Evolutionary conservation across 164 flowering plant genomes (phyloP), one percentile per base, ranked within the genome.

Genomic region (Aristolochia fimbriata): DNA sequence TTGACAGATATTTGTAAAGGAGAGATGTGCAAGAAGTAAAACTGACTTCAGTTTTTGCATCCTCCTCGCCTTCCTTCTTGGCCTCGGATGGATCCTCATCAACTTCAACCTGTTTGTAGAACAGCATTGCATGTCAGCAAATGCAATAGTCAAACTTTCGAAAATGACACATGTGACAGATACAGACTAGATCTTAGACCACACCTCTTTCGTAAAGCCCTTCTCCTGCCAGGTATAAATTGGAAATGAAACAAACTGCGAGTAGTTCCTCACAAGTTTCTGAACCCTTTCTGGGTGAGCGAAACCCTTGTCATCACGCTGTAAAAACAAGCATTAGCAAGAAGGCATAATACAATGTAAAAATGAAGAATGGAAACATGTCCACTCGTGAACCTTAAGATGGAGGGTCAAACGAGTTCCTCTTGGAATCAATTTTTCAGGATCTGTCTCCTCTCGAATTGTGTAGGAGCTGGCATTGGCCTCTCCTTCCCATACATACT

Each of bases 221-320:
- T 85, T 90, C 68, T 94, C 99, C 65, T 88, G 84, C 97, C 99
- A 94, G 4, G 89, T 88, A 67, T 82, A 94, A 57, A 94, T 90
- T 37, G 97, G 99, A 74, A 90, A 94, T 15, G 97, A 90, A 62
- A 94, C 95, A 80, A 94, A 94, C 64, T 83, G 97, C 3, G 99
- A 94, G 63, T 94, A 94, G 70, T 88, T 88, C 62, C 86, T 86
- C 74, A 94, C 83, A 70, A 91, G 97, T 77, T 74, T 94, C 74
- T 94, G 76, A 65, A 94, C 67, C 69, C 77, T 81, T 63, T 94
- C 99, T 47, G 97, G 97, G 76, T 90, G 85, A 15, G 99, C 97
- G 77, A 76, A 93, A 16, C 76, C 86, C 75, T 88, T 93, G 72
- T 79, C 95, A 71, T 88, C 97, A 54, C 65, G 80, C 99, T 90